A percentile compares a stretch with the other conserved stretches of the same genome.
These are phyloP conservation scores for Xylariaceae sp. DNA, from an alignment of 2,329 filamentous ascomycete species.

Conservation along the genomic window DNA sequence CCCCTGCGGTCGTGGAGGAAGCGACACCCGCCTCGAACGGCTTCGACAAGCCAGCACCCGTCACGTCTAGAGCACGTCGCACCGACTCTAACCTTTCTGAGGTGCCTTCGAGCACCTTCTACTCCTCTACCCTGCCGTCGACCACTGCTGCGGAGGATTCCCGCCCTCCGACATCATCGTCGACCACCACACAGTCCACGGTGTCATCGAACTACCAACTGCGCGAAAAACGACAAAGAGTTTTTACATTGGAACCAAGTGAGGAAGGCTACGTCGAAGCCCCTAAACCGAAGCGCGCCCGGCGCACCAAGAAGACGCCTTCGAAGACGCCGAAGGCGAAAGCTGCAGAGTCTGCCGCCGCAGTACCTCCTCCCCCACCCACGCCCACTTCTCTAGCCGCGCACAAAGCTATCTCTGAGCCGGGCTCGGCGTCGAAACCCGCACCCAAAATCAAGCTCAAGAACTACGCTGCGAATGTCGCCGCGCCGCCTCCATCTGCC, in stretches of 20 bases:
- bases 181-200: slow-evolving; percentile 46
- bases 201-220: slow-evolving; percentile 48
- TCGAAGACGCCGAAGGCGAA: slow-evolving; percentile 14
- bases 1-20: slow-evolving; percentile 11
- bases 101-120: slow-evolving; percentile 39
- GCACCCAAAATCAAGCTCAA: slow-evolving; percentile 35
- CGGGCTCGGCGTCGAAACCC: slow-evolving; percentile 18
- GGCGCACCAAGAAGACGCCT: slow-evolving; percentile 28
- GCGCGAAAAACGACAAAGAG: slow-evolving; percentile 50
- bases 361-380: slow-evolving; percentile 12
- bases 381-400: slow-evolving; percentile 4
- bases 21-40: slow-evolving; percentile 18
- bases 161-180: slow-evolving; percentile 49
- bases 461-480: slow-evolving; percentile 25
- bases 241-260: slow-evolving; percentile 47
- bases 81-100: slow-evolving; percentile 29
- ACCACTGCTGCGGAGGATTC: slow-evolving; percentile 40
- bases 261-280: slow-evolving; percentile 34
- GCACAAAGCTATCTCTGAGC: slow-evolving; percentile 14
- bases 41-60: slow-evolving; percentile 6
- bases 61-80: slow-evolving; percentile 16
- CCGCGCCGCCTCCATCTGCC: slow-evolving; percentile 10
- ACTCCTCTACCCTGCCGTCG: slow-evolving; percentile 35
- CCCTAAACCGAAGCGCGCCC: slow-evolving; percentile 30
- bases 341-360: slow-evolving; percentile 12